Base-by-base conservation (phyloP, 2,329 filamentous ascomycete species). In the Biscogniauxia sp. region DNA sequence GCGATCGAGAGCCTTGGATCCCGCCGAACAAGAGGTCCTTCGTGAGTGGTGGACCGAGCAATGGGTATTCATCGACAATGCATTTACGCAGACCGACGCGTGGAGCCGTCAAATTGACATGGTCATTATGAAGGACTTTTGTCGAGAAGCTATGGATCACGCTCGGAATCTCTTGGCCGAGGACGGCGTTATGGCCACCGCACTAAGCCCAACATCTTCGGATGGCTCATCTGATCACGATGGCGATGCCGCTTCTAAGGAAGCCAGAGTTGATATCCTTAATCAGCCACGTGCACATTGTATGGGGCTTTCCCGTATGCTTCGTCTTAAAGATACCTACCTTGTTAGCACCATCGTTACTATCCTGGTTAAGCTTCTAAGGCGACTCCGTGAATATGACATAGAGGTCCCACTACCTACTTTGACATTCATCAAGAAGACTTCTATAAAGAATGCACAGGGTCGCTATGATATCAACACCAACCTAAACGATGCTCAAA, bases 61-160 rank as follows among this genome's bases (percentile, higher is more conserved):
- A 67, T 99, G 96, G 96, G 83, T 85, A 59, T 88, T 88, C 53
- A 82, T 98, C 51, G 89, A 88, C 51, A 88, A 89, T 59, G 91
- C 94, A 17, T 97, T 97, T 70, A 82, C 87, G 51, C 87, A 89
- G 62, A 96, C 93, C 2, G 93, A 97, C 72, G 79, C 80, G 11
- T 99, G 95, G 95, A 92, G 92, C 65, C 79, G 85, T 15, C 84
- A 84, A 3, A 86, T 91, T 61, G 88, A 94, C 55, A 95, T 92
- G 72, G 77, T 81, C 20, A 81, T 86, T 57, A 93, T 99, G 91
- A 89, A 93, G 69, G 88, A 97, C 60, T 97, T 98, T 70, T 97
- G 93, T 72, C 88, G 95, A 66, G 92, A 97, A 72, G 91, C 91
- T 15, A 99, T 99, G 86, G 92, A 98, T 69, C 91, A 97, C 71